Conservation (phyloP, 176 grass and related monocot species). For the Dactylis glomerata region DNA sequence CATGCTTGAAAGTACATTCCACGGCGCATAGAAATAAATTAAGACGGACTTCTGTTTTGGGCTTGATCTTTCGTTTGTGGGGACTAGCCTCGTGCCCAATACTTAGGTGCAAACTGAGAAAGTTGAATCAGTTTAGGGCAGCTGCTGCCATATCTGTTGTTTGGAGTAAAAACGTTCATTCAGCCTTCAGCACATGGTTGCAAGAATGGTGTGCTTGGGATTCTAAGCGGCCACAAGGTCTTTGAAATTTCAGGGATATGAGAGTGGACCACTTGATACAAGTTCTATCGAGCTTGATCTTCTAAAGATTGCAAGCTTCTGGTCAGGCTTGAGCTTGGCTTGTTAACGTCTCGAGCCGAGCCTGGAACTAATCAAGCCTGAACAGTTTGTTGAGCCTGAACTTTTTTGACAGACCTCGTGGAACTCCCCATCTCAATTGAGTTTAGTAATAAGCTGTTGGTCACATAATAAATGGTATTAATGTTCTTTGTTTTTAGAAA, state of each 20-base stretch:
- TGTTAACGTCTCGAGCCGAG: neutral
- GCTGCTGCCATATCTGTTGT: neutral
- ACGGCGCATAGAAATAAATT: too few relatives aligned
- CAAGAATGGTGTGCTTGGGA: neutral
- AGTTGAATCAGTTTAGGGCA: neutral
- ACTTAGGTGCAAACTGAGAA: neutral
- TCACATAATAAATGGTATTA: neutral
- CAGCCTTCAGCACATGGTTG: neutral
- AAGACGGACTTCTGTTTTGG: too few relatives aligned
- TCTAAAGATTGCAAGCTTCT: neutral
- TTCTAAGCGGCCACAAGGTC: neutral
- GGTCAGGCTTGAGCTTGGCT: neutral
- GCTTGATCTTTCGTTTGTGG: neutral
- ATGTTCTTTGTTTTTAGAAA: neutral
- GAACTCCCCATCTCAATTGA: neutral
- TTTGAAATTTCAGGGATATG: neutral
- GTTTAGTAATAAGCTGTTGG: neutral
- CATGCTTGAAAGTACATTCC: too few relatives aligned
- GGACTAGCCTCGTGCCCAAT: neutral
- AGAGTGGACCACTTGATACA: neutral
- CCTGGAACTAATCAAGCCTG: neutral
- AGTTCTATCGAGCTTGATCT: neutral
- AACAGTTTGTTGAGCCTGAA: neutral
- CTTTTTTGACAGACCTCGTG: neutral
- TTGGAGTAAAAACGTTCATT: neutral